phyloP scores from a whole-genome alignment of 352 stramenopile species.

The Globisporangium yorkense region DNA sequence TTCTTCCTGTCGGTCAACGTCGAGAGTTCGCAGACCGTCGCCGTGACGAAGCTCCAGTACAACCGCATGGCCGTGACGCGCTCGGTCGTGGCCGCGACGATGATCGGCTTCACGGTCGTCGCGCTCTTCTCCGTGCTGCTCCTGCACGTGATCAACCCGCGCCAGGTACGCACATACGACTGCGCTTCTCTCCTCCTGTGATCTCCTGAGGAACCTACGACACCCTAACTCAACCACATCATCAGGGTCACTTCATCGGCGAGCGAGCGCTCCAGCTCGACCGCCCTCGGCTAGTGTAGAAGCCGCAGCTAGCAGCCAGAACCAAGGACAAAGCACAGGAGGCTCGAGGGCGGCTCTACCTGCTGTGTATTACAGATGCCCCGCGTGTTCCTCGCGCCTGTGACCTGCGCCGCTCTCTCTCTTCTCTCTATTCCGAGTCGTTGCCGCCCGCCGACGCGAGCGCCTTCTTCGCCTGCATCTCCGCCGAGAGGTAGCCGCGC shows the following conservation, averaged over 20 bases:
- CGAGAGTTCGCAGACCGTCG: slow-evolving; percentile 8
- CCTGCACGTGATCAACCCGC: slow-evolving; percentile 22
- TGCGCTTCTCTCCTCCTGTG: too few species aligned
- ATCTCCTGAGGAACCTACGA: neutral
- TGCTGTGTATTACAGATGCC: slow-evolving; percentile 9
- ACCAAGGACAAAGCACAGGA: neutral
- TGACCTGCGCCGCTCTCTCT: neutral
- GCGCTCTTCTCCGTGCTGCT: slow-evolving; percentile 30
- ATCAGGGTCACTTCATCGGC: slow-evolving; percentile 26
- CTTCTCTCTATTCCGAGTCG: slow-evolving; percentile 34
- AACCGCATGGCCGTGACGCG: slow-evolving; percentile 31
- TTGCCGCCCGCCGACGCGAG: slow-evolving; percentile 33
- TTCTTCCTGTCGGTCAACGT: slow-evolving; percentile 37
- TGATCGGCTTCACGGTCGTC: slow-evolving; percentile 34
- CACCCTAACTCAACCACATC: neutral
- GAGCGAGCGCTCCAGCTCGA: slow-evolving; percentile 7
- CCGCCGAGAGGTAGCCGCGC: slow-evolving; percentile 95
- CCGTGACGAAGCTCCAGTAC: slow-evolving; percentile 19
- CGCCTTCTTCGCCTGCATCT: slow-evolving; percentile 92
- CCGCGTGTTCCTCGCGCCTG: neutral
- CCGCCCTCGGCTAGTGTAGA: slow-evolving; percentile 12
- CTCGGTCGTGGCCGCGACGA: slow-evolving; percentile 22
- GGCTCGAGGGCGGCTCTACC: neutral
- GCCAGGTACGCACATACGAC: slow-evolving; percentile 18
- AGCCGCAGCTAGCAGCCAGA: neutral